phyloP scores from a whole-genome alignment of 2,329 filamentous ascomycete species.

The Calonectria henricotiae region DNA sequence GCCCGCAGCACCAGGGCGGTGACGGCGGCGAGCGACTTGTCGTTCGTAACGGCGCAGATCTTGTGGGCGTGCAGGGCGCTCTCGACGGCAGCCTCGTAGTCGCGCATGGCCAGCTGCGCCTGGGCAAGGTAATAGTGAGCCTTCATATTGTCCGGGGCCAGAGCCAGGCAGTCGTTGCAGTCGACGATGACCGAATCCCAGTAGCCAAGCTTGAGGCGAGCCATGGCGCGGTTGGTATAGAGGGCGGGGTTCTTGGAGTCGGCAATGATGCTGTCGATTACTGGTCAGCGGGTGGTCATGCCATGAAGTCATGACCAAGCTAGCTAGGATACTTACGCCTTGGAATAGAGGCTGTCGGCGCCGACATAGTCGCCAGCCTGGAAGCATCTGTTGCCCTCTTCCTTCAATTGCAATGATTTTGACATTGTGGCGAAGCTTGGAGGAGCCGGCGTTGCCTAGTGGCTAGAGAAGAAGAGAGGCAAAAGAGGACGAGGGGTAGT shows the following conservation, averaged over 20 bases:
- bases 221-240: constrained; percentile 92
- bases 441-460: neutral
- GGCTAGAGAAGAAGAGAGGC: neutral
- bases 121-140: constrained; percentile 88
- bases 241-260: constrained; percentile 84
- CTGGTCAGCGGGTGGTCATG: constrained; percentile 2
- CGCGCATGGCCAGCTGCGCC: constrained; percentile 80
- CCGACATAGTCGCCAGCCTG: constrained; percentile 75
- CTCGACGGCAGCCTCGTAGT: constrained; percentile 79
- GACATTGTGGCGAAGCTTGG: constrained; percentile 51
- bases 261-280: constrained; percentile 76
- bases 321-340: constrained; percentile 70
- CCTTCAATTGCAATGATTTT: constrained; percentile 65
- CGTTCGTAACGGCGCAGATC: constrained; percentile 75
- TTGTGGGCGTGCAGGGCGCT: constrained; percentile 82
- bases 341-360: constrained; percentile 81
- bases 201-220: constrained; percentile 80
- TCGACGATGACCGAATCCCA: constrained; percentile 86
- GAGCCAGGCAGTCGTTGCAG: constrained; percentile 81
- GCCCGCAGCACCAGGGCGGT: constrained; percentile 83
- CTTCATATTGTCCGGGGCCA: constrained; percentile 80
- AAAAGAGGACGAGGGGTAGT: neutral
- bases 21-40: constrained; percentile 79
- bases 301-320: constrained; percentile 15
- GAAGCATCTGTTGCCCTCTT: constrained; percentile 78